These are phyloP conservation scores for Skeletonema marinoi DNA, from an alignment of 108 stramenopile genomes.

Conservation along the genomic window DNA sequence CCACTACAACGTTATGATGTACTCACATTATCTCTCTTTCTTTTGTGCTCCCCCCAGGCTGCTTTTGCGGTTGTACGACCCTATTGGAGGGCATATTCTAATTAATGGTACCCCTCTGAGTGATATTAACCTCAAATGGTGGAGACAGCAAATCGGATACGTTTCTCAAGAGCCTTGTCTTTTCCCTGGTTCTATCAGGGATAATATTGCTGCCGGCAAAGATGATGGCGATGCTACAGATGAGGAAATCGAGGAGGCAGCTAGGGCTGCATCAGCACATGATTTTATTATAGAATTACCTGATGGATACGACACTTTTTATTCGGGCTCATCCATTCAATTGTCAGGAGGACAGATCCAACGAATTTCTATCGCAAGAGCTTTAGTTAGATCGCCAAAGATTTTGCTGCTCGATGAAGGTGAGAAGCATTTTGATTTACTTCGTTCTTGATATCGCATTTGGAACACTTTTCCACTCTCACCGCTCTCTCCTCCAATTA, in stretches of 20 bases:
- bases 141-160: conserved; percentile 68
- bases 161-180: conserved; percentile 84
- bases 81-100: conserved; percentile 40
- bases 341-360: conserved; percentile 86
- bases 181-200: conserved; percentile 70
- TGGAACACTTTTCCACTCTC: not conserved
- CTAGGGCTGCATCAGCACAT: conserved; percentile 56
- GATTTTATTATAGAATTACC: conserved; percentile 74
- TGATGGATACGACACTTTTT: conserved; percentile 66
- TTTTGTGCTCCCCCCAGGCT: conserved; percentile 18
- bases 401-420: conserved; percentile 76
- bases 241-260: conserved; percentile 66
- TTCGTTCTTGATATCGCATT: not conserved
- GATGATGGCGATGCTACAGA: conserved; percentile 29
- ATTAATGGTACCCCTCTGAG: conserved; percentile 55
- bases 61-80: conserved; percentile 56
- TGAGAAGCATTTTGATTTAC: conserved; percentile 44
- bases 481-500: not conserved
- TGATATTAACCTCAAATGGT: conserved; percentile 59
- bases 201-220: conserved; percentile 80
- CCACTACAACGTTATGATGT: too few relatives aligned
- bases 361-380: conserved; percentile 87
- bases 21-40: too few relatives aligned
- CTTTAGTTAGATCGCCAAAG: conserved; percentile 64
- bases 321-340: conserved; percentile 41